Conservation (phyloP, 768 basidiomycete genomes). For the Pisolithus sp. region DNA sequence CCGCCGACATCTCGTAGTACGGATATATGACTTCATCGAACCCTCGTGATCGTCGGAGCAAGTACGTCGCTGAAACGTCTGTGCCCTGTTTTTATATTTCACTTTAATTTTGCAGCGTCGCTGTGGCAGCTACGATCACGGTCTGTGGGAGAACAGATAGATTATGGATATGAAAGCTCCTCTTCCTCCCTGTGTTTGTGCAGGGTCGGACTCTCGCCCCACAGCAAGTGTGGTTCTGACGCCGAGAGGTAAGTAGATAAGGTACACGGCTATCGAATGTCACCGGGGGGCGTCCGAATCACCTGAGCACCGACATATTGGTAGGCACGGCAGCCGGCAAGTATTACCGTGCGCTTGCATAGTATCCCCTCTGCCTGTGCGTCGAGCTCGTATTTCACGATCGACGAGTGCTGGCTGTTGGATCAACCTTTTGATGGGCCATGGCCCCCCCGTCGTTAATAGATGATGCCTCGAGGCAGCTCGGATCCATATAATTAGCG, state of each 20-base stretch:
- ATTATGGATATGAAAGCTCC: background rate
- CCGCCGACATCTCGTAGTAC: background rate
- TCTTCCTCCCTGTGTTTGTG: background rate
- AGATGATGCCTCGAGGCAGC: constrained; percentile 19
- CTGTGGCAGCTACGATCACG: no score
- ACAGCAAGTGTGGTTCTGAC: constrained; percentile 5
- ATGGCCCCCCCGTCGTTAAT: background rate
- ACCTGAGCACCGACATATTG: constrained; percentile 7
- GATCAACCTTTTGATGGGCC: constrained; percentile 11
- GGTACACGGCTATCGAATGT: background rate
- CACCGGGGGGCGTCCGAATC: constrained; percentile 1
- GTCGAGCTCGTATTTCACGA: background rate
- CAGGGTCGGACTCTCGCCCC: background rate
- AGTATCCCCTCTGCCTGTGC: background rate
- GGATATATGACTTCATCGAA: background rate
- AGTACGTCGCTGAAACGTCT: background rate
- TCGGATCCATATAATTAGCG: background rate
- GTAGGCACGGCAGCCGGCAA: constrained; percentile 11
- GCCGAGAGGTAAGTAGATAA: constrained; percentile 1
- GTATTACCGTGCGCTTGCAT: no score
- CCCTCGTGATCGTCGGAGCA: background rate
- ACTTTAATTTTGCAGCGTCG: no score
- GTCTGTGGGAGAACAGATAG: background rate
- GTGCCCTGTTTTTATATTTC: background rate
- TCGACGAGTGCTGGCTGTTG: constrained; percentile 1